Percentiles rank a stretch among this genome's conserved stretches.
Conservation (phyloP, 768 basidiomycete genomes). For the Pisolithus albus region DNA sequence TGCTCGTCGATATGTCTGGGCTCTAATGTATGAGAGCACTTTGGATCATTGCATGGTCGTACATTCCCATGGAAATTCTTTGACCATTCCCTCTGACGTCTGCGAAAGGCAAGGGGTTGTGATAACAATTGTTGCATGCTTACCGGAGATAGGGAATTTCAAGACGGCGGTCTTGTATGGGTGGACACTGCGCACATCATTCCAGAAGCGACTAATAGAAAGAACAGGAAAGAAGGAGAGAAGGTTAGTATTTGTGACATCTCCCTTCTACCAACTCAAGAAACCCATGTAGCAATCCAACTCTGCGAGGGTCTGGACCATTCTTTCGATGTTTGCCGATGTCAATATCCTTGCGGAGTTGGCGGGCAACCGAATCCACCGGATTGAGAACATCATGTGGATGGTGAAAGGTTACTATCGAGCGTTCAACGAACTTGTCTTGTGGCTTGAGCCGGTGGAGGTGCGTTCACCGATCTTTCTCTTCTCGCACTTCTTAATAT, state of each 20-base stretch:
- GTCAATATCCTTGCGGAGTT: slow-evolving; percentile 15
- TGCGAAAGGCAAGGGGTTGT: too few relatives aligned
- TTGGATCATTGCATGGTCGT: slow-evolving; percentile 1
- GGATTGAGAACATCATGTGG: slow-evolving; percentile 8
- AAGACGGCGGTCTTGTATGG: too few relatives aligned
- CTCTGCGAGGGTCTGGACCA: slow-evolving; percentile 17
- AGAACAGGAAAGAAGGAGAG: too few relatives aligned
- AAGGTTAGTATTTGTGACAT: too few relatives aligned
- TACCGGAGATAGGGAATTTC: too few relatives aligned
- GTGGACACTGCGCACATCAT: background rate
- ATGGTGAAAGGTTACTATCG: background rate
- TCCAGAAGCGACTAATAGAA: too few relatives aligned
- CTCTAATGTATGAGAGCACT: slow-evolving; percentile 5
- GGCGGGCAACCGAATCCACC: slow-evolving; percentile 21
- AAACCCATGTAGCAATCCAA: too few relatives aligned
- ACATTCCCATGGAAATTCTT: too few relatives aligned
- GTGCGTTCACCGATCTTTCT: background rate
- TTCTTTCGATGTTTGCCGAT: slow-evolving; percentile 13
- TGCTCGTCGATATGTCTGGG: too few relatives aligned
- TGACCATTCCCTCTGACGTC: too few relatives aligned
- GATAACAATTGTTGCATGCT: too few relatives aligned
- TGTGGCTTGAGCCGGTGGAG: background rate
- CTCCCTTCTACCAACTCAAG: too few relatives aligned
- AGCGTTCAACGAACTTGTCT: background rate
- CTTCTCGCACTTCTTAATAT: background rate